Conservation (phyloP, 2,329 filamentous ascomycete species). For the Westerdykella ornata region DNA sequence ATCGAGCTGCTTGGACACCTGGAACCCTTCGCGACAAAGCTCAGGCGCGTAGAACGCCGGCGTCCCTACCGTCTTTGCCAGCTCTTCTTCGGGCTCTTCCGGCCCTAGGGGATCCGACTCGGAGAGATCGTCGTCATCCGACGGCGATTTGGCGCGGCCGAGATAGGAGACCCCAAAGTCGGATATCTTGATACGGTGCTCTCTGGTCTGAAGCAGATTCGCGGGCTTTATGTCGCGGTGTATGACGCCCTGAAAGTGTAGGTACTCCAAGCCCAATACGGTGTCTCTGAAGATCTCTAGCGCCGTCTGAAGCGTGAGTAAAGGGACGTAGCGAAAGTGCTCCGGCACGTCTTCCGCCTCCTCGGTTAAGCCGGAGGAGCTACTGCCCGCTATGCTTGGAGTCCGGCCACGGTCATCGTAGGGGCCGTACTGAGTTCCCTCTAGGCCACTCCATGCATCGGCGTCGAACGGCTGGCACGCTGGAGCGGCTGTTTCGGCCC, state of each 20-base stretch:
- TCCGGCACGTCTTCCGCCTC: slow-evolving; percentile 60
- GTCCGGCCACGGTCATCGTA: slow-evolving; percentile 60
- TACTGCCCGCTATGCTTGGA: slow-evolving; percentile 74
- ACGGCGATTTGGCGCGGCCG: slow-evolving; percentile 76
- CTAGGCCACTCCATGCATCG: slow-evolving; percentile 49
- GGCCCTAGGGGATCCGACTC: slow-evolving; percentile 81
- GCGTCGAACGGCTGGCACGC: slow-evolving; percentile 7
- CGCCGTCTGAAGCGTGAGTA: slow-evolving; percentile 78
- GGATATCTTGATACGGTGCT: slow-evolving; percentile 90
- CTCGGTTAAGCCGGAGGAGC: slow-evolving; percentile 49
- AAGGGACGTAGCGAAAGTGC: slow-evolving; percentile 87
- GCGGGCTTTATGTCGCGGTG: slow-evolving; percentile 55
- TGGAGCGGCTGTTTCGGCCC: slow-evolving; percentile 18
- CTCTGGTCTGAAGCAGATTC: slow-evolving; percentile 79
- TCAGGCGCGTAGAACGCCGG: slow-evolving; percentile 97
- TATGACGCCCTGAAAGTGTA: slow-evolving; percentile 53
- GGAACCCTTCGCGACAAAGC: slow-evolving; percentile 67
- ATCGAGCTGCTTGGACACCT: slow-evolving; percentile 88
- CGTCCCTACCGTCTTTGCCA: slow-evolving; percentile 97
- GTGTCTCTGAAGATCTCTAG: slow-evolving; percentile 86
- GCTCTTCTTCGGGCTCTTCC: slow-evolving; percentile 87
- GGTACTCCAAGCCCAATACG: slow-evolving; percentile 84
- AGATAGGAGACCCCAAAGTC: slow-evolving; percentile 99
- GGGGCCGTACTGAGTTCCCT: slow-evolving; percentile 70
- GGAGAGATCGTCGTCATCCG: slow-evolving; percentile 62